Conservation (phyloP, 352 stramenopile genomes). For the Globisporangium radiosum region DNA sequence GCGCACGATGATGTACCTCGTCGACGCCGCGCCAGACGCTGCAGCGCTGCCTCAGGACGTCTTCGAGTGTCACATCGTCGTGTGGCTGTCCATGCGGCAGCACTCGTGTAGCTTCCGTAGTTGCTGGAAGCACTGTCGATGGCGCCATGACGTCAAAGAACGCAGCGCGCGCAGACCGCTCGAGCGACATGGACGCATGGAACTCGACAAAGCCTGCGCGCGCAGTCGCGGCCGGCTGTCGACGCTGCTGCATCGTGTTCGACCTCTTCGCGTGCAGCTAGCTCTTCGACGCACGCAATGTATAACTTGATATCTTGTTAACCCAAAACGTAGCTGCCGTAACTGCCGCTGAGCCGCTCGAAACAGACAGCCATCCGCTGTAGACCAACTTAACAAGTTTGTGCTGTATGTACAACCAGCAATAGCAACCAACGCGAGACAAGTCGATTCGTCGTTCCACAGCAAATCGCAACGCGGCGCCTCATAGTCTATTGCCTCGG, state of each 20-base stretch:
- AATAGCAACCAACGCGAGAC: background rate
- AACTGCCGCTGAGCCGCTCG: too few species aligned
- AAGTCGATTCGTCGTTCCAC: background rate
- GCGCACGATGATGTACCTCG: slow-evolving; percentile 19
- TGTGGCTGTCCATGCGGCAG: background rate
- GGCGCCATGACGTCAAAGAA: slow-evolving; percentile 11
- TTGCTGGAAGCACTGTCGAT: background rate
- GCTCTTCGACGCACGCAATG: background rate
- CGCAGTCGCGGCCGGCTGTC: background rate
- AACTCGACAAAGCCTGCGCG: slow-evolving; percentile 38
- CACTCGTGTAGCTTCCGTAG: background rate
- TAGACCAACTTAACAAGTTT: too few species aligned
- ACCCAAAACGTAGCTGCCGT: too few species aligned
- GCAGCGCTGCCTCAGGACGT: slow-evolving; percentile 17
- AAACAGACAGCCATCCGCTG: too few species aligned
- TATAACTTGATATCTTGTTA: too few species aligned
- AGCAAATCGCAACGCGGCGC: background rate
- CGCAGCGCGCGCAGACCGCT: slow-evolving; percentile 21
- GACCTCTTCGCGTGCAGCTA: background rate
- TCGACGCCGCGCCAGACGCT: slow-evolving; percentile 28
- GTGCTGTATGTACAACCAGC: background rate
- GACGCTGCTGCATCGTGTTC: background rate
- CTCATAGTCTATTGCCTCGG: slow-evolving; percentile 1
- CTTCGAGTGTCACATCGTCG: slow-evolving; percentile 13
- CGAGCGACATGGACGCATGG: slow-evolving; percentile 64